Base-by-base conservation (phyloP, 192 early-diverging fungal species). In the Linnemannia schmuckeri region DNA sequence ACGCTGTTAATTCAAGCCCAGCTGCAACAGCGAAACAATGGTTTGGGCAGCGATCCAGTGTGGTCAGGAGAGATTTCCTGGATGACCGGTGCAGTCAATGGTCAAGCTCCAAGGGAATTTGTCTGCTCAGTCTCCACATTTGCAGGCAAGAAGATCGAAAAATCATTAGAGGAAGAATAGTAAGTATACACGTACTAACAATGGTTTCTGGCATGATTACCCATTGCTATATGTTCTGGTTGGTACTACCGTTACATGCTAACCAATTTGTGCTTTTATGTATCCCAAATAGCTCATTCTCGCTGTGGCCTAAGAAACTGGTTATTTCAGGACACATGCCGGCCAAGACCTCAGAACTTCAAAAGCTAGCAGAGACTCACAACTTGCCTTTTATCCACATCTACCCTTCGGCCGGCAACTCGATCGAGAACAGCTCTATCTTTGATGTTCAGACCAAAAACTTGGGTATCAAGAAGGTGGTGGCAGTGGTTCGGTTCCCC, bases 101-200 rank as follows among this genome's bases (percentile, higher is more conserved):
- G 69, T 0, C 83, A 78, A 63, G 41, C 69, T 35, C 73, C 84
- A 3, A 49, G 79, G 27, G 83, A 86, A 70, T 77, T 22, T 57
- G 74, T 76, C 7, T 86, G 84, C 37, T 75, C 79, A 0, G 75
- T 86, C 22, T 86, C 84, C 17, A 86, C 79, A n/a, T 86, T 80
- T 81, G 75, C 75, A 6, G 84, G 84, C 41, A 86, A 86, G 38
- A 81, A 80, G 41, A 54, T 81, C 7, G 84, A 86, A 35, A 80
- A 86, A 37, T 86, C 84, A 2, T 54, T 86, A 8, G 84, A 86
- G 30, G 84, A 86, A 46, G 84, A 86, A 74, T 86, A 81, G 84
- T 86, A 86, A 30, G 84, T 74, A 6, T 5, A 22, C 15, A 22
- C 4, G 49, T 52, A 18, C 49, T 52, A 15, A 3, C 4, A 52